phyloP scores from a whole-genome alignment of 768 basidiomycete species.

The Suillus ampliporus region DNA sequence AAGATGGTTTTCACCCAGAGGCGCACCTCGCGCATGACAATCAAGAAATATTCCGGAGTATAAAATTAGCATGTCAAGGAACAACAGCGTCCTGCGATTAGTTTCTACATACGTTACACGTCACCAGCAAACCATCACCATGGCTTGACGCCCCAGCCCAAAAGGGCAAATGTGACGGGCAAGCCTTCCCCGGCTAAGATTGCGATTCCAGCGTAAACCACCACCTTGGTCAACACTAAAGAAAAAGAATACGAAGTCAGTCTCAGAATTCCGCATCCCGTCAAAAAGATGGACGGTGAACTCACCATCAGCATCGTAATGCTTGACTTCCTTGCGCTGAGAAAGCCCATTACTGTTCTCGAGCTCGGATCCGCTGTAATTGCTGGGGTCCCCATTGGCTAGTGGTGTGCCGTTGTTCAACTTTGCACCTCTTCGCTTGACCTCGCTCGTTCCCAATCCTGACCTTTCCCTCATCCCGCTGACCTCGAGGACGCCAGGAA shows the following conservation, averaged over 20 bases:
- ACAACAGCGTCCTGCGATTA: not conserved
- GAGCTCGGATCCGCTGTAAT: constrained; percentile 30
- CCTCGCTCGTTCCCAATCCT: constrained; percentile 38
- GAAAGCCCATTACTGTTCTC: constrained; percentile 36
- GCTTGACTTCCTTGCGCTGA: constrained; percentile 49
- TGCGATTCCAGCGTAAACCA: constrained; percentile 89
- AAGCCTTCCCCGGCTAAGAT: constrained; percentile 64
- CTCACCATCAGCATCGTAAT: constrained; percentile 88
- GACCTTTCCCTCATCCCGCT: constrained; percentile 51
- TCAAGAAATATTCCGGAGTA: not conserved
- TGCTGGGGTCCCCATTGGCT: constrained; percentile 12
- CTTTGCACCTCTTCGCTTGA: constrained; percentile 31
- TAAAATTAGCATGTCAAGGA: not conserved
- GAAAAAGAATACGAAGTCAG: constrained; percentile 8
- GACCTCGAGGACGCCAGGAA: constrained; percentile 52
- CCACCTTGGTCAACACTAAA: constrained; percentile 85
- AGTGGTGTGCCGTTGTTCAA: constrained; percentile 19
- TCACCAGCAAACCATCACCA: constrained; percentile 27
- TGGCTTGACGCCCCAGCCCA: constrained; percentile 69
- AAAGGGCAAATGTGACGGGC: constrained; percentile 69
- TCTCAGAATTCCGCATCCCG: constrained; percentile 6
- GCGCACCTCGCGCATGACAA: not conserved
- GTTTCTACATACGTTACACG: not conserved
- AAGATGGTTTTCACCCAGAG: not conserved
- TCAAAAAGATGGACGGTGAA: constrained; percentile 18